A percentile compares a stretch with the other conserved stretches of the same genome.
Evolutionary conservation across 129 eudicot species (phyloP).

Genomic region (Kitagawia praeruptora): DNA sequence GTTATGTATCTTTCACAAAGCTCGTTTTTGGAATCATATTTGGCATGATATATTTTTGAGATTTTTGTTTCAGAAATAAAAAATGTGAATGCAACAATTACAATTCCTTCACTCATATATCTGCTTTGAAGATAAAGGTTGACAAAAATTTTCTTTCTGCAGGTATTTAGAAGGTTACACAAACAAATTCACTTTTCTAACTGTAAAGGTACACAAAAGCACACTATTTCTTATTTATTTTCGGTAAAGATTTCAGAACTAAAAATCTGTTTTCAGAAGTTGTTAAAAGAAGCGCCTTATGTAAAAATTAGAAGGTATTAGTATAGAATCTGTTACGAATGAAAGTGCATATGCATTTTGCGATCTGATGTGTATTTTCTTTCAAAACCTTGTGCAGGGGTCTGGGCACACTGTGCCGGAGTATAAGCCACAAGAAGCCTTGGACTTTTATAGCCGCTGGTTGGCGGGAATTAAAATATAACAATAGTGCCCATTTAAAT

Average conservation of each 20-base stretch:
- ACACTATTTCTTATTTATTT: not conserved
- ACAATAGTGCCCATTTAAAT: not conserved
- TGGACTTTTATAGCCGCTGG: constrained; percentile 45
- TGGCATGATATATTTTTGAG: not conserved
- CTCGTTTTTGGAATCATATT: not conserved
- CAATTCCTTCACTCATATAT: not conserved
- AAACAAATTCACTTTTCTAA: constrained; percentile 30
- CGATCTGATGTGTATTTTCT: not conserved
- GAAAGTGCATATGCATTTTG: not conserved
- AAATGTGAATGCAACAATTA: not conserved
- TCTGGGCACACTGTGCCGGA: constrained; percentile 47
- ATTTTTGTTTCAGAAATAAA: not conserved
- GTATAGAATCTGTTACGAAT: not conserved
- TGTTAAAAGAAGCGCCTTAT: not conserved
- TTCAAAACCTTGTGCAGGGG: constrained; percentile 21
- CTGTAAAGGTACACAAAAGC: constrained; percentile 27
- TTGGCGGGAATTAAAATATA: constrained; percentile 23
- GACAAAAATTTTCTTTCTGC: constrained; percentile 7
- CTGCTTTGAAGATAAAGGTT: not conserved
- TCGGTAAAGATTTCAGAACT: not conserved
- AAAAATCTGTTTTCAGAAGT: not conserved
- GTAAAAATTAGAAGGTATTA: not conserved
- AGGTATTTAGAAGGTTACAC: constrained; percentile 30
- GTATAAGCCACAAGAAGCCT: constrained; percentile 39
- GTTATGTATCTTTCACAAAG: not conserved